phyloP scores from a whole-genome alignment of 1,284 basidiomycete species.

The Trametes polyzona region DNA sequence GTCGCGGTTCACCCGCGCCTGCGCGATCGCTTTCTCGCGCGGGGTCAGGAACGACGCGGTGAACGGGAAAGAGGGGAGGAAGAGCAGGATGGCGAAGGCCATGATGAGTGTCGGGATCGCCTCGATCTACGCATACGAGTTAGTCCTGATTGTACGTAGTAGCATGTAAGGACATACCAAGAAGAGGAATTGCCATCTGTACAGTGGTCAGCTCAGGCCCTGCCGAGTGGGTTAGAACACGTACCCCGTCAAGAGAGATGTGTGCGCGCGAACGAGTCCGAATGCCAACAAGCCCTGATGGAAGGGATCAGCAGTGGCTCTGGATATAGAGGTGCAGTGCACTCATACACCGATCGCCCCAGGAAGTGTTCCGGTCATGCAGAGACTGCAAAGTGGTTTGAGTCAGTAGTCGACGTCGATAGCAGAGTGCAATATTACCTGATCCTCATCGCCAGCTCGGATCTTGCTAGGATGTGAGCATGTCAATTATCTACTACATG shows the following conservation, averaged over 20 bases:
- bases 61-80: slow-evolving; percentile 50
- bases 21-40: slow-evolving; percentile 56
- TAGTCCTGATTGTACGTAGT: neutral
- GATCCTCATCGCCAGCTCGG: slow-evolving; percentile 58
- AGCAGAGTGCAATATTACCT: slow-evolving; percentile 33
- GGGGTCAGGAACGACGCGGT: slow-evolving; percentile 41
- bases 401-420: neutral
- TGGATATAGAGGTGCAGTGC: slow-evolving; percentile 4
- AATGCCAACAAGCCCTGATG: slow-evolving; percentile 54
- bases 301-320: neutral
- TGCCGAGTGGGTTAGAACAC: slow-evolving; percentile 10
- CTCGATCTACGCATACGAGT: slow-evolving; percentile 43
- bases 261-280: slow-evolving; percentile 53
- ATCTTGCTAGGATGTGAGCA: slow-evolving; percentile 34
- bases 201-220: neutral
- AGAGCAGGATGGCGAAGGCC: slow-evolving; percentile 47
- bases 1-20: slow-evolving; percentile 55
- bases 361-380: slow-evolving; percentile 57
- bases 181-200: slow-evolving; percentile 60
- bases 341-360: slow-evolving; percentile 62
- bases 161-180: slow-evolving; percentile 36
- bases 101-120: slow-evolving; percentile 56
- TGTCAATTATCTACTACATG: neutral
- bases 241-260: slow-evolving; percentile 48
- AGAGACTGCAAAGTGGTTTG: slow-evolving; percentile 38